Base-by-base conservation (phyloP, 2,329 filamentous ascomycete species). In the Ascochyta fabae region DNA sequence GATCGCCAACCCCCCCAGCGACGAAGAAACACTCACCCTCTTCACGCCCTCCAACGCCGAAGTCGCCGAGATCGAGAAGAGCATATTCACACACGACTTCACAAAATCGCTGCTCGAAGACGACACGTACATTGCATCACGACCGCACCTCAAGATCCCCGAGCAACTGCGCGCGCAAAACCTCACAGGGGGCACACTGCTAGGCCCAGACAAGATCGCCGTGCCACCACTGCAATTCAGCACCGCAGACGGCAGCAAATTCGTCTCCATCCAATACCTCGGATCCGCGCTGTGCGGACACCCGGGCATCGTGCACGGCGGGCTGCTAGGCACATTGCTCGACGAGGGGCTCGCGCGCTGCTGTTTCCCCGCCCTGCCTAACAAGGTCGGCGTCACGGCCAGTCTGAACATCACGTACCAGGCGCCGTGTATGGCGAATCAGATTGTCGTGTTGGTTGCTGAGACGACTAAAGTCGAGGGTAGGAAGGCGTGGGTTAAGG, bases 401-500 rank as follows among this genome's bases (percentile, higher is more conserved):
- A 94, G 88, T 70, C 79, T 99, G 66, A 92, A 84, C 62, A 80
- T 88, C 57, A 88, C 96, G 75, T 99, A 97, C 77, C 87, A 89
- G 66, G 86, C 86, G 58, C 95, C 95, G 4, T 88, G 90, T 40
- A 86, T 84, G 66, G 92, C 92, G 6, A 85, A 86, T 22, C 84
- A 85, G 58, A 95, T 89, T 71, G 80, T 96, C 27, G 91, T 96
- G 39, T 78, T 99, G 55, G 83, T 85, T 59, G 93, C 91, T 4
- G 85, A 86, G 72, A 96, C 93, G 19, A 88, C 85, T 9, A 93
- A 89, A 79, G 90, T 94, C 1, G 92, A 98, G 72, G 94, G 95
- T 1, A 84, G 95, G 59, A 98, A 98, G 80, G 94, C 92, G 12
- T 97, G 92, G 92, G 92, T 97, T 1, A 88, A 90, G 77, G 95